Base-by-base conservation (phyloP, 169 alveolate genomes). In the Plasmodium reichenowi region DNA sequence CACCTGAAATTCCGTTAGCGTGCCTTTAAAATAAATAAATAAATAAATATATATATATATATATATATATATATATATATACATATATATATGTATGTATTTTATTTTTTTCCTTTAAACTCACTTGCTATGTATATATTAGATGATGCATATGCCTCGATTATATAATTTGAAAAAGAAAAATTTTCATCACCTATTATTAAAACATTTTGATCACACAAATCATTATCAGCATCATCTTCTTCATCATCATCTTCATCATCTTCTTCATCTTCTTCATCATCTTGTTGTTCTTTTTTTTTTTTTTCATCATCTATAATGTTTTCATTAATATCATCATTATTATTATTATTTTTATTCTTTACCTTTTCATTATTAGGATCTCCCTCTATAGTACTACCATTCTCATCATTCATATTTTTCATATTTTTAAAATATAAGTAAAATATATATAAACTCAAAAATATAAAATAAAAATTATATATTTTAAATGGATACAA, bases 61-160 rank as follows among this genome's bases (percentile, higher is more conserved):
- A 15, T 3, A 72, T 3, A 56, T 64, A 64, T 64, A 64, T 62
- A 13, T 62, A 17, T 60, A 60, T 0, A 15, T 26, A 1, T 9
- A 47, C 9, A 38, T 6, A 45, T n/a, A 38, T 4, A 48, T 17
- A 9, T 20, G n/a, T 22, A 32, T 0, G 0, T 20, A 48, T 29
- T 29, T 29, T 29, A 1, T 29, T 29, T 29, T 24, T 24, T 1
- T 29, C 2, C 5, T 29, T 29, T 29, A 17, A 60, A 58, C 88
- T 76, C 50, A 76, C 88, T 76, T 9, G 88, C 88, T 63, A 76
- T 63, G 54, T 76, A 76, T n/a, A 76, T 63, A 13, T 63, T 67
- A 8, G 88, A 22, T 17, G 54, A 63, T 8, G 88, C 76, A 15
- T 76, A 76, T 24, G 75, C 72, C 0, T 76, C 75, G 48, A 63